Evolutionary conservation across 371 early-diverging fungal species (phyloP).

Genomic region (Mucor indicus): DNA sequence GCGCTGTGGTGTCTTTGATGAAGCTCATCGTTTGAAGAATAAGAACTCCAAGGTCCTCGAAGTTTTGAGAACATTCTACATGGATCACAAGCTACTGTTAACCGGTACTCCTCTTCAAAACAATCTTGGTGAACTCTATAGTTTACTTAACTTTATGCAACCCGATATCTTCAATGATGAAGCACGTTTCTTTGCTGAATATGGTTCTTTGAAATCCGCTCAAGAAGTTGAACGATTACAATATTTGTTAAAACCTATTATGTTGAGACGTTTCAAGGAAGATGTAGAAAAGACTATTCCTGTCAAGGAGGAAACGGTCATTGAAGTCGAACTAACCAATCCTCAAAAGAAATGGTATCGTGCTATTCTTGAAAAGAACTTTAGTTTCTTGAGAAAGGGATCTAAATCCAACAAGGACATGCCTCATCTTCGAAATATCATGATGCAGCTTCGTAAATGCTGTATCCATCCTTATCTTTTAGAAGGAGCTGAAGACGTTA

Average conservation of each 20-base stretch:
- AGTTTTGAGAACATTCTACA: conserved; percentile 32
- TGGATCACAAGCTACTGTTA: conserved; percentile 39
- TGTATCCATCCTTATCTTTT: conserved; percentile 84
- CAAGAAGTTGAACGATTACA: conserved; percentile 75
- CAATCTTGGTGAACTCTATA: conserved; percentile 87
- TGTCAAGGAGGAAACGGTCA: conserved; percentile 82
- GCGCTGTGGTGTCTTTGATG: conserved; percentile 88
- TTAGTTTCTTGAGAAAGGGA: conserved; percentile 71
- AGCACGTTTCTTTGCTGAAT: conserved; percentile 69
- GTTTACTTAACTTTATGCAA: conserved; percentile 86
- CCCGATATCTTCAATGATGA: conserved; percentile 74
- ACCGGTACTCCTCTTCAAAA: conserved; percentile 95
- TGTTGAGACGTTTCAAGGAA: conserved; percentile 75
- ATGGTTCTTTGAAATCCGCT: conserved; percentile 66
- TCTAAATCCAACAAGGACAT: conserved; percentile 45
- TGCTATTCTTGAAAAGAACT: conserved; percentile 86
- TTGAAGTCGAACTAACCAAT: conserved; percentile 79
- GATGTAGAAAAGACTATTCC: conserved; percentile 84
- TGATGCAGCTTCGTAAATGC: conserved; percentile 82
- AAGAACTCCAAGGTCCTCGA: conserved; percentile 48
- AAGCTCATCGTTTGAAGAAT: conserved; percentile 95
- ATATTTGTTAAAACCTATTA: conserved; percentile 63
- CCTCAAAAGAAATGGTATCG: conserved; percentile 83
- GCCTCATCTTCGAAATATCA: conserved; percentile 60
- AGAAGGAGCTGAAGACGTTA: conserved; percentile 84